Percentiles rank a stretch among this genome's conserved stretches.
These are phyloP conservation scores for Aspergillus japonicus DNA, from an alignment of 2,329 filamentous ascomycete genomes.

Conservation along the genomic window DNA sequence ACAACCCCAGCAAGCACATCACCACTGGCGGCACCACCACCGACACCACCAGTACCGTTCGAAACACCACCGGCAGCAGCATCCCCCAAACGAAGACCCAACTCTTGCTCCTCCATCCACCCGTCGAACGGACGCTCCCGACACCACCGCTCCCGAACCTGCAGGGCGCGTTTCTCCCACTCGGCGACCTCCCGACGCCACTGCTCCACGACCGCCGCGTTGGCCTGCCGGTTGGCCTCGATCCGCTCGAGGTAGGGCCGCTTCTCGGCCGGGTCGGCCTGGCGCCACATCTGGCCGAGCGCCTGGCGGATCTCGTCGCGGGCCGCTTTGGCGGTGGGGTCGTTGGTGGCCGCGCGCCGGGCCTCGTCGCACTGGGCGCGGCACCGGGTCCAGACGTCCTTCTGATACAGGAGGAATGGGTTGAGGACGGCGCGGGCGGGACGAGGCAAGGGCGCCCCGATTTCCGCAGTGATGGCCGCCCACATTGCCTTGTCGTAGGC, in stretches of 20 bases:
- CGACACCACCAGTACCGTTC: too few species aligned
- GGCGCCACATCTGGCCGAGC: conserved; percentile 88
- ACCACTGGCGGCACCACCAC: neutral
- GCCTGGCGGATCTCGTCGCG: conserved; percentile 77
- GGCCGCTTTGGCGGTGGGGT: conserved; percentile 64
- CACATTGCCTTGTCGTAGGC: conserved; percentile 60
- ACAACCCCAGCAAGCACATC: neutral
- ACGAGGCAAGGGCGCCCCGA: conserved; percentile 73
- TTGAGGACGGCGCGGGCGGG: conserved; percentile 75
- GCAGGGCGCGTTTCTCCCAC: conserved; percentile 41
- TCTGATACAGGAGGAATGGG: conserved; percentile 87
- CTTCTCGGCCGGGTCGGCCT: conserved; percentile 67
- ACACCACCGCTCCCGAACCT: conserved; percentile 44
- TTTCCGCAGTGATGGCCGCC: conserved; percentile 55
- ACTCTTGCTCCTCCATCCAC: conserved; percentile 20
- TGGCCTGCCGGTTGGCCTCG: conserved; percentile 65
- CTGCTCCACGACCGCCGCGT: conserved; percentile 61
- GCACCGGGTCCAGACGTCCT: conserved; percentile 63
- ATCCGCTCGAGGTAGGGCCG: conserved; percentile 76
- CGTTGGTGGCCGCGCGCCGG: conserved; percentile 63
- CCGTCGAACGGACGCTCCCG: conserved; percentile 36
- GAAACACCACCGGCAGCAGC: neutral
- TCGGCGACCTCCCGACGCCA: conserved; percentile 70
- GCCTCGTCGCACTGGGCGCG: conserved; percentile 68
- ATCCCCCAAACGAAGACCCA: neutral